Conservation (phyloP, 2,329 filamentous ascomycete species). For the Talaromyces albobiverticillius region DNA sequence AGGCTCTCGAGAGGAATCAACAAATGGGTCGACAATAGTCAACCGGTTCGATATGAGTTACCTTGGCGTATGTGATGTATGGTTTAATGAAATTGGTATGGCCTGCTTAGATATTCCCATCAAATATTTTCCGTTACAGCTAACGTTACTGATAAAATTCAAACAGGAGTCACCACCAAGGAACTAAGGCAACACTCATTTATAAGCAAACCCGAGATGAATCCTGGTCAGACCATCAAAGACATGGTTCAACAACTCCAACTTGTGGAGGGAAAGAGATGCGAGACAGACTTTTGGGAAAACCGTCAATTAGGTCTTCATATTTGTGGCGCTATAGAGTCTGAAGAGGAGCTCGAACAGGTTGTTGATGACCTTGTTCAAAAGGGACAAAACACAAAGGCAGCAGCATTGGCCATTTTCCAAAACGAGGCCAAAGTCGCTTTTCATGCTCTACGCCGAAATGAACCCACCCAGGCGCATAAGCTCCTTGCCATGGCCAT, state of each 20-base stretch:
- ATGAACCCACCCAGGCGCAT: constrained; percentile 53
- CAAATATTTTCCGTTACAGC: not conserved
- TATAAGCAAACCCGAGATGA: constrained; percentile 20
- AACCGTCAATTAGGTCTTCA: constrained; percentile 60
- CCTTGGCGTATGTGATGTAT: constrained; percentile 57
- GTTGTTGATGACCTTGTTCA: constrained; percentile 51
- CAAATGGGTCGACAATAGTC: constrained; percentile 53
- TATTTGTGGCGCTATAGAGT: constrained; percentile 58
- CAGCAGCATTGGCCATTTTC: constrained; percentile 61
- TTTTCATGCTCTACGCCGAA: constrained; percentile 53
- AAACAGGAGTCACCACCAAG: constrained; percentile 20
- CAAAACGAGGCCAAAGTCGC: constrained; percentile 59
- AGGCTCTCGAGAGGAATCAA: constrained; percentile 39
- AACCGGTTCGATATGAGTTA: constrained; percentile 59
- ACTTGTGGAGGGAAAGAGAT: constrained; percentile 51
- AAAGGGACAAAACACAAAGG: constrained; percentile 58
- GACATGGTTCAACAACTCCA: constrained; percentile 51
- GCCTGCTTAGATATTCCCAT: not conserved
- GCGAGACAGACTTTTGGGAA: constrained; percentile 51
- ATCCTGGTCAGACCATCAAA: constrained; percentile 42
- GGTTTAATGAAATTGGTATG: constrained; percentile 55
- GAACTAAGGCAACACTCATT: constrained; percentile 13
- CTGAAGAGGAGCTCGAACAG: constrained; percentile 48
- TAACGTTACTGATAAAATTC: not conserved
- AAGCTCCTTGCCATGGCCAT: constrained; percentile 56